Conservation (phyloP, 495 filamentous ascomycete species). For the Trichoderma erinaceum region DNA sequence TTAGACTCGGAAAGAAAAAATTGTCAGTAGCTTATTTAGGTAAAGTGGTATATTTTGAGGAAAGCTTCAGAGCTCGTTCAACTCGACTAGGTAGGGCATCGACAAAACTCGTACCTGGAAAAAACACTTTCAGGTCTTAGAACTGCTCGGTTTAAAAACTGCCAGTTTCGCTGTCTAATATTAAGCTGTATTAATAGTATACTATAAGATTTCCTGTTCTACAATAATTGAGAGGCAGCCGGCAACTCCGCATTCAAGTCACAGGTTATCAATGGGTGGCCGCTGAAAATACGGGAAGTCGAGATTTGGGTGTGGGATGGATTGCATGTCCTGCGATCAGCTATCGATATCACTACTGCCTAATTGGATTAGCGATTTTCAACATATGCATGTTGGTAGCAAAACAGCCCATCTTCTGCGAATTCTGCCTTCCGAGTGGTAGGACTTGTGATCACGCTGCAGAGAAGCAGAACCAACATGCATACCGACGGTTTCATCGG, state of each 20-base stretch:
- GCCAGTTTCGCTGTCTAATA: background rate
- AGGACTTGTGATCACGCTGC: background rate
- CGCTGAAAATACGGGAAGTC: background rate
- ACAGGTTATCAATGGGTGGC: background rate
- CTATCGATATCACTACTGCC: background rate
- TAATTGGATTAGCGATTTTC: background rate
- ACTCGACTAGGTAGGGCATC: background rate
- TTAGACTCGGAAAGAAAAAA: background rate
- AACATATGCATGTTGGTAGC: slow-evolving; percentile 2
- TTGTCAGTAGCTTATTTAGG: no score
- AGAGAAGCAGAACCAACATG: background rate
- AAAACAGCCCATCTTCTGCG: background rate
- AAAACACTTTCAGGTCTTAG: background rate
- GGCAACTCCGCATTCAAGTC: no score
- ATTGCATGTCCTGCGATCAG: background rate
- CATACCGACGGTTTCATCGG: background rate
- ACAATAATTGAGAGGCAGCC: background rate
- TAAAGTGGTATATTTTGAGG: background rate
- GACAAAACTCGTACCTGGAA: background rate
- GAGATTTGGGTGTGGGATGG: background rate
- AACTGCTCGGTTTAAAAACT: no score
- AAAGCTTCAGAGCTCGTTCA: background rate
- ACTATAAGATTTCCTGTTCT: background rate
- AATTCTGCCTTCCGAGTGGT: background rate
- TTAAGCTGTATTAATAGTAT: background rate